Evolutionary conservation across 257 asterid species (phyloP), one percentile per base, ranked within the genome.

Genomic region (Henckelia pumila): DNA sequence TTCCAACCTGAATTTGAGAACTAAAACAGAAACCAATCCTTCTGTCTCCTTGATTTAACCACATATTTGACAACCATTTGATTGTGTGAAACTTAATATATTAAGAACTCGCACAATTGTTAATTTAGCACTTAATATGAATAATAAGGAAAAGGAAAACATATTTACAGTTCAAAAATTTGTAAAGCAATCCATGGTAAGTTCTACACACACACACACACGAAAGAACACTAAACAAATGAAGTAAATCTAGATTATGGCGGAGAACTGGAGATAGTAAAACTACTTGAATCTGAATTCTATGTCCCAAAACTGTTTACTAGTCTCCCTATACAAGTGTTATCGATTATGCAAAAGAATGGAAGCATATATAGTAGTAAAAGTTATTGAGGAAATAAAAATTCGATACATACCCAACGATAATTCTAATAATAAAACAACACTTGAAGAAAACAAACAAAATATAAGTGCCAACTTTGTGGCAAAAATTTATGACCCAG

Each of bases 381-480:
- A 1, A 62, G 19, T 10, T 17, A 22, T 53, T 19, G 7, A 25
- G 30, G 23, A n/a, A 8, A 47, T 47, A 17, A 17, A 47, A 47
- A 47, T 16, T 21, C 55, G 52, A 22, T 8, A 30, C 23, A 22
- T 3, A 28, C 29, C 21, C 26, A 26, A n/a, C 47, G 21, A 58
- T 9, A 60, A 40, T 17, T 23, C 66, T 25, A 61, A 73, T 47
- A 25, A 22, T 16, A 73, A 70, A 56, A 55, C 63, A 70, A 52
- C 40, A 71, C 74, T 56, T 47, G 21, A 66, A 65, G 58, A 11
- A 64, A 70, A 35, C 37, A 59, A 77, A 59, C 73, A 73, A 69
- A 50, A 69, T 47, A 62, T 8, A 35, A 52, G 62, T 28, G 67
- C 72, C 66, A 44, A n/a, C n/a, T 16, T 17, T 22, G 57, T 37